Evolutionary conservation across 179 eudicot genomes (phyloP), one percentile per base, ranked within the genome.

Genomic region (Monotropa hypopitys): DNA sequence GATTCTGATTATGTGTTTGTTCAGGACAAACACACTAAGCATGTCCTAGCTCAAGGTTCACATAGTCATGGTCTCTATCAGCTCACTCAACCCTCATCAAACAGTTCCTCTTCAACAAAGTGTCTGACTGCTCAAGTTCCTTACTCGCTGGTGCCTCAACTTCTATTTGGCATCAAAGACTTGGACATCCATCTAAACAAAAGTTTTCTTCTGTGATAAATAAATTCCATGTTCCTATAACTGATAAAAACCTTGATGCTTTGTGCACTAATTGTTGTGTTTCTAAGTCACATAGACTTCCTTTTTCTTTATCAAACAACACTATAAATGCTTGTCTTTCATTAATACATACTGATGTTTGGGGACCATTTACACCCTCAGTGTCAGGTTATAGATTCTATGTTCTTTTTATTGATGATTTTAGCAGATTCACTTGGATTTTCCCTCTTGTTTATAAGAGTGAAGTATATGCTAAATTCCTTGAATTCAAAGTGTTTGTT

Each of bases 81-180:
- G 5, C 7, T 57, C 26, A n/a, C n/a, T 51, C 56, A 1, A 5
- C 59, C 1, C 2, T 20, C 23, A 0, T 5, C 0, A 3, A 0
- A 8, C 6, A 1, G 0, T 5, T 16, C n/a, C 15, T 3, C 33
- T 2, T 13, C 33, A 21, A 0, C 1, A 20, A 1, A 1, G 8
- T 2, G 0, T 20, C n/a, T 5, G 0, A 53, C 23, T 0, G 0
- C 23, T 0, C 1, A 7, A 5, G 23, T 20, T 1, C 4, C 2
- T 51, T 2, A 2, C n/a, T 18, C 0, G n/a, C n/a, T n/a, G n/a
- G n/a, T 18, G 1, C 21, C 1, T 0, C 56, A 4, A 21, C n/a
- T n/a, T n/a, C n/a, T n/a, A n/a, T 7, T 6, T 56, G 62, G 62
- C 62, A 56, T n/a, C 20, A 7, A 0, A n/a, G 63, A 1, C 13